Conservation (phyloP, 2,329 filamentous ascomycete genomes). For the Emericellopsis atlantica region DNA sequence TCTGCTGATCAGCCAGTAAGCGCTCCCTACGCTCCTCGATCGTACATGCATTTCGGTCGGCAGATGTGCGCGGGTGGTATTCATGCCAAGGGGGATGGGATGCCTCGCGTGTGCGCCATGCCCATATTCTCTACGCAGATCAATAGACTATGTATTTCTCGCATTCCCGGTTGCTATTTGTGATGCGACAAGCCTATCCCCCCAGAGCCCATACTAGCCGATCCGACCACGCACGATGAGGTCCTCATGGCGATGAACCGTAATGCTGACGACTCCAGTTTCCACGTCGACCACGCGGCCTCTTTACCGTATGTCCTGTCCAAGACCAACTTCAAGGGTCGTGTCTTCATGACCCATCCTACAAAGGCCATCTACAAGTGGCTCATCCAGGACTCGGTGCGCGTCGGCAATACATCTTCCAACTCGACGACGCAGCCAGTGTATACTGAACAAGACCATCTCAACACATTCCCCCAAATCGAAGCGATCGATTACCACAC, state of each 20-base stretch:
- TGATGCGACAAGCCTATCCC: slow-evolving; percentile 2
- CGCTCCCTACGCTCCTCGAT: slow-evolving; percentile 6
- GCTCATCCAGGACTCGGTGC: slow-evolving; percentile 94
- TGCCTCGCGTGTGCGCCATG: neutral
- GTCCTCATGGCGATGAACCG: neutral
- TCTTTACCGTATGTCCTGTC: slow-evolving; percentile 95
- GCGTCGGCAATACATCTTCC: slow-evolving; percentile 63
- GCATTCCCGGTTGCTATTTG: slow-evolving; percentile 4
- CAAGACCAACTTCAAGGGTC: slow-evolving; percentile 94
- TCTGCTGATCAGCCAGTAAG: slow-evolving; percentile 98
- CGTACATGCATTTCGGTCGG: no score
- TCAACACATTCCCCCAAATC: slow-evolving; percentile 86
- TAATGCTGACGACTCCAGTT: slow-evolving; percentile 42
- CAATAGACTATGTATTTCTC: slow-evolving; percentile 20
- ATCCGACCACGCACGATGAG: neutral
- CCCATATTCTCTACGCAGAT: slow-evolving; percentile 11
- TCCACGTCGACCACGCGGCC: slow-evolving; percentile 96
- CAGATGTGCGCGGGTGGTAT: slow-evolving; percentile 2
- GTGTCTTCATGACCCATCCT: slow-evolving; percentile 98
- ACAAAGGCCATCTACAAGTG: slow-evolving; percentile 99
- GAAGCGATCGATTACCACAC: slow-evolving; percentile 98
- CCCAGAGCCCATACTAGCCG: neutral
- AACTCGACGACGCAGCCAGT: slow-evolving; percentile 59
- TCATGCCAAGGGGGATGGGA: neutral
- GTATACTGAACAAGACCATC: slow-evolving; percentile 90